Conservation (phyloP, 176 grass and related monocot species). For the Zea luxurians region DNA sequence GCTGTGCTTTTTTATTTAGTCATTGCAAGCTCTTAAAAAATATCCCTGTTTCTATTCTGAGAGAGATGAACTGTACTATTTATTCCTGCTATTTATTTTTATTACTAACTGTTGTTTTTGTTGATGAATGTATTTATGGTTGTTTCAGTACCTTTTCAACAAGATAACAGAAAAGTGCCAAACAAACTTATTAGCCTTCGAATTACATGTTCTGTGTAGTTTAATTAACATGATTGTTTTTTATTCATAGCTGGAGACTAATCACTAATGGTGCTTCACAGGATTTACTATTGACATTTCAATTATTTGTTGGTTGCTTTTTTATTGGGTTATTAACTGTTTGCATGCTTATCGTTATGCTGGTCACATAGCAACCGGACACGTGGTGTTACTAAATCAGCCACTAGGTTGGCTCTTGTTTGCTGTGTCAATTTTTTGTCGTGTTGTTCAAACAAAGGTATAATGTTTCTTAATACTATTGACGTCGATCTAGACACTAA, state of each 20-base stretch:
- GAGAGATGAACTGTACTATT: no score
- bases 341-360: background rate
- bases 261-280: background rate
- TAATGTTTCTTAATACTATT: background rate
- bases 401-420: background rate
- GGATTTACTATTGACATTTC: background rate
- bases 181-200: background rate
- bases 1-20: no score
- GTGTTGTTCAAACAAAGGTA: background rate
- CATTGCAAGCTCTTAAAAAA: no score
- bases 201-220: background rate
- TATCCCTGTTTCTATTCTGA: no score
- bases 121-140: conserved; percentile 10
- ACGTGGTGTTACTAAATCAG: background rate
- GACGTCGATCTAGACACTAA: no score
- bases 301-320: conserved; percentile 12
- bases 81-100: no score
- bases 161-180: background rate
- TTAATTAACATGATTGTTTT: background rate
- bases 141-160: background rate
- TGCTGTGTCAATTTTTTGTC: background rate
- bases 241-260: background rate
- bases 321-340: background rate
- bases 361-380: background rate
- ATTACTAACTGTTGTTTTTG: no score